Conservation (phyloP, 805 yeast genomes). For the Saccharomycopsis babjevae region DNA sequence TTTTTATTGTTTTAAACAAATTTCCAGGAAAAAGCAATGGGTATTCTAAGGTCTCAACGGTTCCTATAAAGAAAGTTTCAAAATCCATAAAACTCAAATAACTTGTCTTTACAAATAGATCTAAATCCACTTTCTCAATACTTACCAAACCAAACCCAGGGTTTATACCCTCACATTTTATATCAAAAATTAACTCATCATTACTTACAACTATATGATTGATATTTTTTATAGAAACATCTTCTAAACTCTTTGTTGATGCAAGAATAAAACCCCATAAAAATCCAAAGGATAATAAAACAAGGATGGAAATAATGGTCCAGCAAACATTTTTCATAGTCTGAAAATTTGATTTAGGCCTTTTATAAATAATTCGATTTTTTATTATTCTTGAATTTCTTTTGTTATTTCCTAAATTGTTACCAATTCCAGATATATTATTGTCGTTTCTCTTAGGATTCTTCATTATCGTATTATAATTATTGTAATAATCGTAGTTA, state of each 20-base stretch:
- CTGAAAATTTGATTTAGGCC: slow-evolving; percentile 5
- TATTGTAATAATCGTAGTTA: slow-evolving; percentile 14
- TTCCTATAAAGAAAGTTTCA: slow-evolving; percentile 71
- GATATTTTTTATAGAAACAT: slow-evolving; percentile 50
- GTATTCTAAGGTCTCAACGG: slow-evolving; percentile 53
- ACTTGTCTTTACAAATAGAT: slow-evolving; percentile 67
- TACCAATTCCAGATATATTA: slow-evolving; percentile 3
- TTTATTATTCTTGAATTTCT: slow-evolving; percentile 8
- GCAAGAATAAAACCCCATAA: slow-evolving; percentile 77
- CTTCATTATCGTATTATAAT: not conserved
- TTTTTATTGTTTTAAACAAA: slow-evolving; percentile 48
- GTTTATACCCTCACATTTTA: slow-evolving; percentile 70
- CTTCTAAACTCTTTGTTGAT: slow-evolving; percentile 71
- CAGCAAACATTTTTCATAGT: slow-evolving; percentile 25
- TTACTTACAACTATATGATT: slow-evolving; percentile 67
- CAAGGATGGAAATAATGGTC: slow-evolving; percentile 30
- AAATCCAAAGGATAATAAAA: slow-evolving; percentile 63
- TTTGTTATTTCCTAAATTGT: not conserved
- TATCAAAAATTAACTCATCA: slow-evolving; percentile 75
- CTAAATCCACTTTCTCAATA: slow-evolving; percentile 60
- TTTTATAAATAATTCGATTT: not conserved
- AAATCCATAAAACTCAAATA: slow-evolving; percentile 19
- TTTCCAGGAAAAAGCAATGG: slow-evolving; percentile 72
- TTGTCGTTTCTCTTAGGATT: slow-evolving; percentile 10
- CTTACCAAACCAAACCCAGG: slow-evolving; percentile 73